Base-by-base conservation (phyloP, 257 asterid species). In the Jasminum sambac region DNA sequence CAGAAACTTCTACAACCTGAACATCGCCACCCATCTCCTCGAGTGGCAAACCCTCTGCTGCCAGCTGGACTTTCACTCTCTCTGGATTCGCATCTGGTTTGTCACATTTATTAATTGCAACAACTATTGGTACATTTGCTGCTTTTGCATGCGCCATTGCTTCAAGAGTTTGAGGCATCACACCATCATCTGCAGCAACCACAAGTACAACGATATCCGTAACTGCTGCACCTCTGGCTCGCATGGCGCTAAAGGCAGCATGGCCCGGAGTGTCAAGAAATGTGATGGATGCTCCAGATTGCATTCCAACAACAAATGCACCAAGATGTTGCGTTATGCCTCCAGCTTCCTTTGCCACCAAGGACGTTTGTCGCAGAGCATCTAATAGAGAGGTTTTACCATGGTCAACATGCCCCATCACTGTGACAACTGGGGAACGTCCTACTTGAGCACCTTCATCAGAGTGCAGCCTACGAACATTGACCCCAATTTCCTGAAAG, bases 241-340 rank as follows among this genome's bases (percentile, higher is more conserved):
- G 91, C 99, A 94, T 94, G 14, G 98, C 96, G 60, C 98, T 91
- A 70, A 94, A 94, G 74, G 99, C 98, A 17, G 99, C 98, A 66
- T 94, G 99, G 71, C 99, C 99, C 17, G 99, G 99, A 64, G 99
- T 94, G 81, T 94, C 99, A 2, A 94, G 96, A 80, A 94, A 94
- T 5, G 99, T 94, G 74, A 94, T 94, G 57, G 85, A 75, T 13
- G 89, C 87, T 57, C 99, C 99, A 10, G 96, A 91, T 69, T 90
- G 93, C 99, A 94, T 91, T 78, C 91, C 86, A 59, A 94, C 96
- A 48, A 94, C 95, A 80, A 94, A 94, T 7, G 99, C 98, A 65
- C 99, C 99, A 24, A 94, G 77, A 71, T 94, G 99, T 74, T 94
- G 99, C 16, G 98, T 94, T 78, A 94, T 94, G 77, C 99, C 99